These are phyloP conservation scores for Adansonia gregorii DNA, from an alignment of 441 rosid genomes.

Conservation along the genomic window DNA sequence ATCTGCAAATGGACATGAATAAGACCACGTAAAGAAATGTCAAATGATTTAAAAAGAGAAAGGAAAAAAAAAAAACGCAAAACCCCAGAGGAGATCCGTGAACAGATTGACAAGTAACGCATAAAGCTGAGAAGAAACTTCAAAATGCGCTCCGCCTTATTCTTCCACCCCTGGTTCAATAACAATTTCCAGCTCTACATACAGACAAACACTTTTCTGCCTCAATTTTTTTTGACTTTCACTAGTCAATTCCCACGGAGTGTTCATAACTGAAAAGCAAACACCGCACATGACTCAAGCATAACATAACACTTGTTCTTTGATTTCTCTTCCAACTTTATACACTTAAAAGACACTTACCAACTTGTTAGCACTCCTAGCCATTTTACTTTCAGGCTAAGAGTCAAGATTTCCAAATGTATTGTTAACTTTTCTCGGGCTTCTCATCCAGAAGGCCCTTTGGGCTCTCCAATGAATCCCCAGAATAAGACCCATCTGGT, in stretches of 20 bases:
- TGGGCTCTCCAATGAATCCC: conserved; percentile 62
- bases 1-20: conserved; percentile 29
- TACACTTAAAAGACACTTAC: conserved; percentile 51
- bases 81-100: conserved; percentile 26
- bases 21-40: conserved; percentile 6
- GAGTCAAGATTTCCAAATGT: conserved; percentile 33
- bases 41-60: conserved; percentile 1
- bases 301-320: conserved; percentile 32
- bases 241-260: conserved; percentile 29
- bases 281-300: conserved; percentile 45
- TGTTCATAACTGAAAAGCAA: conserved; percentile 46
- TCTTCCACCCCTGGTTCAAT: conserved; percentile 32
- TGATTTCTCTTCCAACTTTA: conserved; percentile 45
- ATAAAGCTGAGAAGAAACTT: conserved; percentile 28
- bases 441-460: conserved; percentile 48
- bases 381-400: conserved; percentile 32
- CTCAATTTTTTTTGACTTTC: conserved; percentile 18
- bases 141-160: conserved; percentile 36
- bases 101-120: conserved; percentile 27
- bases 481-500: conserved; percentile 78
- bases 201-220: conserved; percentile 37
- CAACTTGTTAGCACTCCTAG: conserved; percentile 48
- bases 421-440: conserved; percentile 43
- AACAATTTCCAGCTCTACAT: conserved; percentile 36
- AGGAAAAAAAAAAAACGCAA: no score